Evolutionary conservation across 2,329 filamentous ascomycete genomes (phyloP).

Genomic region (Fusarium torulosum): DNA sequence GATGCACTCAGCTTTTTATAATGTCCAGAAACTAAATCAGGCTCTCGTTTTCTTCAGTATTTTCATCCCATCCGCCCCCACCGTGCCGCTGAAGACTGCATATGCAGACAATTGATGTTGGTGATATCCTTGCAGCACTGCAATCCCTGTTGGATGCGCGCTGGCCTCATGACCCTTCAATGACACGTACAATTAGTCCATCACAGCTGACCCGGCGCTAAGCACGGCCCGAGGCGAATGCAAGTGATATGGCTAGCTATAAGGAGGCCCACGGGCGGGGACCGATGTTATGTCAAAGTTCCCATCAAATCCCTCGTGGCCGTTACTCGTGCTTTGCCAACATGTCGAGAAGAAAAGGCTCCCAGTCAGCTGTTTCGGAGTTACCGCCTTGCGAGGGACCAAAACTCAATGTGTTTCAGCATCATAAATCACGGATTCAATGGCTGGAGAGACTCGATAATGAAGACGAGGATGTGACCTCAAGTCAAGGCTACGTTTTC

Average conservation of each 20-base stretch:
- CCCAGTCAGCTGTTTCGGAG: slow-evolving; percentile 1
- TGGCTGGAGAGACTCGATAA: slow-evolving; percentile 37
- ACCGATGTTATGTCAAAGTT: not conserved
- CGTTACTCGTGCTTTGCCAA: not conserved
- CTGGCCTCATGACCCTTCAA: slow-evolving; percentile 8
- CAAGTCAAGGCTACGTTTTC: slow-evolving; percentile 36
- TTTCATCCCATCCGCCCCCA: not conserved
- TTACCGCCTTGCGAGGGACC: slow-evolving; percentile 37
- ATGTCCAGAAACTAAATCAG: not conserved
- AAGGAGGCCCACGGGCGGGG: not conserved
- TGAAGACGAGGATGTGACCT: slow-evolving; percentile 5
- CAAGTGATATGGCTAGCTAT: slow-evolving; percentile 2
- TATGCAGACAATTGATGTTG: slow-evolving; percentile 3
- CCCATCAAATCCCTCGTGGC: not conserved
- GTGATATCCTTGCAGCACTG: slow-evolving; percentile 21
- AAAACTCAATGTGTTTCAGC: slow-evolving; percentile 27
- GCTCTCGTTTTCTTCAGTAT: not conserved
- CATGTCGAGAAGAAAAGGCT: slow-evolving; percentile 9
- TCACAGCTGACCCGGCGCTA: not conserved
- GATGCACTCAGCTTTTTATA: not conserved
- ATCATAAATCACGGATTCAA: slow-evolving; percentile 34
- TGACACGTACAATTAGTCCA: not conserved
- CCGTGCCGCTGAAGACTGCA: slow-evolving; percentile 1
- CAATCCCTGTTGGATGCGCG: not conserved
- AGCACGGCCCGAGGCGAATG: not conserved